Percentiles rank a stretch among this genome's conserved stretches.
phyloP scores from a whole-genome alignment of 495 filamentous ascomycete genomes.

The Penicillium egyptiacum region DNA sequence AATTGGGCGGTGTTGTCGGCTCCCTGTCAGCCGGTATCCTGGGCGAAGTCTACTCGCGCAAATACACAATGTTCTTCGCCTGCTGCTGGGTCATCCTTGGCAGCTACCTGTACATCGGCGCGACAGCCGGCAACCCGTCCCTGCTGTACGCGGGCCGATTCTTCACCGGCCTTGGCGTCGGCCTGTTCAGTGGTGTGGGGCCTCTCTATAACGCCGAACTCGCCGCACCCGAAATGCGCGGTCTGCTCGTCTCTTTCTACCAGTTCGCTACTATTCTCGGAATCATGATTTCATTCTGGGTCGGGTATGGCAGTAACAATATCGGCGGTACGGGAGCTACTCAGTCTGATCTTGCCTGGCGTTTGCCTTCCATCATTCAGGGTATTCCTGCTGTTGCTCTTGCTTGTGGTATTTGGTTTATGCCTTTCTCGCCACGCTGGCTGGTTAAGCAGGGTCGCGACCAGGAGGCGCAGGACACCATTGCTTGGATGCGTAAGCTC shows the following conservation, averaged over 20 bases:
- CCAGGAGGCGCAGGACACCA: slow-evolving; percentile 48
- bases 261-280: slow-evolving; percentile 85
- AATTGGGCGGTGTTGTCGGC: slow-evolving; percentile 72
- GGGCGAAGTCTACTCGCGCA: slow-evolving; percentile 66
- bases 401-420: slow-evolving; percentile 43
- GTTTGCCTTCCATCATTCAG: slow-evolving; percentile 51
- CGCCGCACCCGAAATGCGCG: slow-evolving; percentile 71
- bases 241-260: slow-evolving; percentile 70
- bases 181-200: slow-evolving; percentile 52
- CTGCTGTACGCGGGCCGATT: slow-evolving; percentile 64
- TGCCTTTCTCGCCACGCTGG: slow-evolving; percentile 51
- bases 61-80: slow-evolving; percentile 66
- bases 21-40: slow-evolving; percentile 55
- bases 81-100: slow-evolving; percentile 65
- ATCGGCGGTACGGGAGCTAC: slow-evolving; percentile 38
- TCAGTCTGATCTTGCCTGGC: slow-evolving; percentile 47
- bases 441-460: slow-evolving; percentile 49
- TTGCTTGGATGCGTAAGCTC: slow-evolving; percentile 49
- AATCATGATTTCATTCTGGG: slow-evolving; percentile 69
- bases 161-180: slow-evolving; percentile 68
- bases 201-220: slow-evolving; percentile 78
- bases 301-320: slow-evolving; percentile 59
- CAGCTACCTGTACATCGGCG: slow-evolving; percentile 55
- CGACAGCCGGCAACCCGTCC: slow-evolving; percentile 59
- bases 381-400: slow-evolving; percentile 46